A percentile compares a stretch with the other conserved stretches of the same genome.
Evolutionary conservation across 345 rosid species (phyloP).

Genomic region (Microcos paniculata): DNA sequence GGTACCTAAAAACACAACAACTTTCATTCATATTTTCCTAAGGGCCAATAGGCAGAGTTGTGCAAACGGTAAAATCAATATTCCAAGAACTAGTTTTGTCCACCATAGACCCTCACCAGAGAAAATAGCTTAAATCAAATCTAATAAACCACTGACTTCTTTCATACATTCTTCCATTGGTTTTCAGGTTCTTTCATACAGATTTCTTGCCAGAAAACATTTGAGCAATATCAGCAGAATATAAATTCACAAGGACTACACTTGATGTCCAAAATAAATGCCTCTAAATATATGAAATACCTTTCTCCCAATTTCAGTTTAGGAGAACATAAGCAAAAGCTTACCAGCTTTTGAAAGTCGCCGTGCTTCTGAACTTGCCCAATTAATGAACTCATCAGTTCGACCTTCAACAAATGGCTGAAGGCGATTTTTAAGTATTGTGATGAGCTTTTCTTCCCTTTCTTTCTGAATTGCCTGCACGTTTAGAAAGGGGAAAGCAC

Average conservation of each 20-base stretch:
- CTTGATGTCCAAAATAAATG: not conserved
- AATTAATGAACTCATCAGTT: conserved; percentile 52
- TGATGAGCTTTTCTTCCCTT: conserved; percentile 64
- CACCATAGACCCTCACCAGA: not conserved
- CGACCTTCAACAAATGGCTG: conserved; percentile 72
- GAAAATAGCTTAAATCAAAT: not conserved
- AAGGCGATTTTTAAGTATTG: conserved; percentile 58
- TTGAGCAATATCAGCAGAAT: not conserved
- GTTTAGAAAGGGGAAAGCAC: not conserved
- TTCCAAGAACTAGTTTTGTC: not conserved
- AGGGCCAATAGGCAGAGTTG: not conserved
- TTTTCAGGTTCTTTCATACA: not conserved
- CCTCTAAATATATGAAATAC: not conserved
- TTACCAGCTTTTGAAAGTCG: conserved; percentile 82
- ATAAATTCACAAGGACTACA: not conserved
- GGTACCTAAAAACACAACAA: not conserved
- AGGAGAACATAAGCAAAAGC: not conserved
- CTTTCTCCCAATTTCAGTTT: not conserved
- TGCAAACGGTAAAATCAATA: not conserved
- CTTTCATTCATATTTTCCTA: not conserved
- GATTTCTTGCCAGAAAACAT: not conserved
- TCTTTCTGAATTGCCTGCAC: conserved; percentile 69
- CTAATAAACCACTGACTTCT: not conserved
- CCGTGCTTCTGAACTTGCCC: conserved; percentile 79
- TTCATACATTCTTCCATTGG: not conserved